Conservation (phyloP, 257 asterid species). For the Capsicum baccatum region DNA sequence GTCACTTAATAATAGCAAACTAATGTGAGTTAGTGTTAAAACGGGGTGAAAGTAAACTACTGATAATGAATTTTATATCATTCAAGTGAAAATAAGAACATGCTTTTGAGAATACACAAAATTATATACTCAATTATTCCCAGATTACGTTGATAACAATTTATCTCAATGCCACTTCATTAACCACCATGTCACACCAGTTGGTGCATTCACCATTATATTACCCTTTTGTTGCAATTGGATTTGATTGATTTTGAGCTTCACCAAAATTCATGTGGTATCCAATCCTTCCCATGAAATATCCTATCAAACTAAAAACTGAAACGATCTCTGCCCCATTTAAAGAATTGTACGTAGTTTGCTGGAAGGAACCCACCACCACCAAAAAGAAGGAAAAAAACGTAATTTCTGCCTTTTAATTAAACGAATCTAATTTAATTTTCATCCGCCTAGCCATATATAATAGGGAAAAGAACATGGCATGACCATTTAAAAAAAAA, state of each 20-base stretch:
- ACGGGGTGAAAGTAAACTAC: neutral
- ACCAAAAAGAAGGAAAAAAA: too few relatives aligned
- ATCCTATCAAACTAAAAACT: conserved; percentile 36
- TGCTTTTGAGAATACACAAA: neutral
- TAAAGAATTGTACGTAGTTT: conserved; percentile 34
- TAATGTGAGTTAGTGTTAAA: too few relatives aligned
- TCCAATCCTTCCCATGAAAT: conserved; percentile 48
- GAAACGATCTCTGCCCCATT: conserved; percentile 32
- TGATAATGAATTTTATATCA: neutral
- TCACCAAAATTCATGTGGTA: conserved; percentile 38
- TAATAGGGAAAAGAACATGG: too few relatives aligned
- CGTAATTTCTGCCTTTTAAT: neutral
- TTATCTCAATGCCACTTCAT: neutral
- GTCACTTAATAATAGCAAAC: too few relatives aligned
- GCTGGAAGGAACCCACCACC: neutral
- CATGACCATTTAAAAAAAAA: too few relatives aligned
- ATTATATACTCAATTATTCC: too few relatives aligned
- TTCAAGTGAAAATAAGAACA: neutral
- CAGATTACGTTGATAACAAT: too few relatives aligned
- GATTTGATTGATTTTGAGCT: conserved; percentile 33
- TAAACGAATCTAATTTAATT: neutral
- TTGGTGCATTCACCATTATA: neutral
- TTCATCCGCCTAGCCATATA: neutral
- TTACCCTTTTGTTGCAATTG: conserved; percentile 18
- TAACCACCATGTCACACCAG: neutral